Conservation (phyloP, 768 basidiomycete species). For the Clathrus columnatus region DNA sequence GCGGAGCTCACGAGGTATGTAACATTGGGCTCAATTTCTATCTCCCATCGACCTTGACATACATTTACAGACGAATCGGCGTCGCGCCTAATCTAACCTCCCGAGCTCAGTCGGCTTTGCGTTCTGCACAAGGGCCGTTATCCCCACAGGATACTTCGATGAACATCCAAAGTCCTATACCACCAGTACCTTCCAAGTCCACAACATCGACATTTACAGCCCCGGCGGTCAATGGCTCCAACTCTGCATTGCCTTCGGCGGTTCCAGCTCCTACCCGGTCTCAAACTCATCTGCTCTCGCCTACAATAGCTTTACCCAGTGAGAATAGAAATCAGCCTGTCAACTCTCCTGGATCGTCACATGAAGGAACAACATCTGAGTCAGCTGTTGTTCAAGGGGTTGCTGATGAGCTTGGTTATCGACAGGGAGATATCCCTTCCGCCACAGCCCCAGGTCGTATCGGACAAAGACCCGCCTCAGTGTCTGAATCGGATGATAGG, state of each 20-base stretch:
- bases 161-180: not conserved
- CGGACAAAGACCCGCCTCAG: not conserved
- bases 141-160: conserved; percentile 7
- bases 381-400: not conserved
- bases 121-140: too few relatives aligned
- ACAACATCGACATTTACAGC: not conserved
- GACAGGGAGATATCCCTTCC: not conserved
- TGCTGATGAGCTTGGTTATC: conserved; percentile 1
- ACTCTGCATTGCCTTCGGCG: not conserved
- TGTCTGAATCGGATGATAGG: not conserved
- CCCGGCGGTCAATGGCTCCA: not conserved
- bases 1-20: conserved; percentile 52
- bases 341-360: not conserved
- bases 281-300: not conserved
- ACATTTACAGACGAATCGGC: conserved; percentile 37
- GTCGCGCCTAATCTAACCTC: conserved; percentile 32
- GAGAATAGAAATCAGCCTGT: not conserved
- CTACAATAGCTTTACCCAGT: not conserved
- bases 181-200: not conserved
- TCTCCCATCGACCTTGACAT: not conserved
- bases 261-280: not conserved
- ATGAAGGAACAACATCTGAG: not conserved
- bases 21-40: not conserved
- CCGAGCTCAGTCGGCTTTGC: too few relatives aligned
- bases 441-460: conserved; percentile 1